These are phyloP conservation scores for Eucalyptus cladocalyx DNA, from an alignment of 345 rosid genomes.

Conservation along the genomic window DNA sequence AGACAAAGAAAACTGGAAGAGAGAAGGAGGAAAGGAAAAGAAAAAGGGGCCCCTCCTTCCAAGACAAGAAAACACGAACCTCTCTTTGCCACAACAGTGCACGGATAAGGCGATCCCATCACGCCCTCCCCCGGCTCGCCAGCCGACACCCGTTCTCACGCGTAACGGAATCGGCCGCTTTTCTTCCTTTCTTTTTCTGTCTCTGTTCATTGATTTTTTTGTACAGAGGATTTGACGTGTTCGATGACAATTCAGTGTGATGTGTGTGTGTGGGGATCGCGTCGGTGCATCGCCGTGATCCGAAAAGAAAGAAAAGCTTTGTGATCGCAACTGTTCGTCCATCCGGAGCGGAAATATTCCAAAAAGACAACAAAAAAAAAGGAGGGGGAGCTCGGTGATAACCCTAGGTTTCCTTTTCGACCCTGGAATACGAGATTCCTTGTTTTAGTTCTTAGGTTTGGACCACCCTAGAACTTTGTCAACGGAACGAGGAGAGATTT, in stretches of 20 bases:
- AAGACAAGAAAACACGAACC: neutral
- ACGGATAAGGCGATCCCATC: neutral
- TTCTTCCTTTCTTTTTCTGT: neutral
- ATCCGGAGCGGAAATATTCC: neutral
- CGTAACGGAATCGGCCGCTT: neutral
- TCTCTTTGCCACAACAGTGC: neutral
- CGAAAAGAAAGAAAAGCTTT: neutral
- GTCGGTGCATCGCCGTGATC: neutral
- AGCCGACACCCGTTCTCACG: neutral
- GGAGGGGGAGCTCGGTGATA: neutral
- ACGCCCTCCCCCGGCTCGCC: fast-evolving
- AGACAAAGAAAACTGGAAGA: neutral
- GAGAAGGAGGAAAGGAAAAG: neutral
- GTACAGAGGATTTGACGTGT: neutral
- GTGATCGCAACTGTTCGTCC: neutral
- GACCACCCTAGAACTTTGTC: neutral
- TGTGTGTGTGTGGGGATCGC: neutral
- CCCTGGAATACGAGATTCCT: neutral
- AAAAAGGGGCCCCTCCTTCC: neutral
- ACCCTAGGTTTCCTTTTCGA: neutral
- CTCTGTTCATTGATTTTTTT: neutral
- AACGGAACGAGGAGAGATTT: neutral
- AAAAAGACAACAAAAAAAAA: neutral
- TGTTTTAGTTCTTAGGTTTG: neutral
- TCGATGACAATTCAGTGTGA: neutral